Base-by-base conservation (phyloP, 495 filamentous ascomycete species). In the Penicillium angulare region DNA sequence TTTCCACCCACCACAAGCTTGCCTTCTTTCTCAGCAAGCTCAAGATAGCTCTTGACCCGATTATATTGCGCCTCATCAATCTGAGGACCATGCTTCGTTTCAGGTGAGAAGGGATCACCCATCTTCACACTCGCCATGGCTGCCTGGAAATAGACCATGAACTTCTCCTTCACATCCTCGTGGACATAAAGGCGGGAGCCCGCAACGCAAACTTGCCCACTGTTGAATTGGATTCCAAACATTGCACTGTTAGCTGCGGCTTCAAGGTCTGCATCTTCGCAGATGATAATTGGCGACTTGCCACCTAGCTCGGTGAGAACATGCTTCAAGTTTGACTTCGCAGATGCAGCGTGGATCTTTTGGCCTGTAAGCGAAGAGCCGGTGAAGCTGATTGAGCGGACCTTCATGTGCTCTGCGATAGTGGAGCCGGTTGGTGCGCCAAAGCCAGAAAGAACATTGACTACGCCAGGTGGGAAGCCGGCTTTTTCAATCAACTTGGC, bases 251-350 rank as follows among this genome's bases (percentile, higher is more conserved):
- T 85, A 5, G 86, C 86, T 1, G 92, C 90, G 55, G 88, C 82
- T 16, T 93, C 88, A 23, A 97, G 68, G 59, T 97, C 87, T 5
- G 90, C 89, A 63, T 97, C 92, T 43, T 87, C 86, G 62, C 96
- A 97, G 29, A 97, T 76, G 34, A 97, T 66, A 9, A 92, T 75
- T 2, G 92, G 91, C 7, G 85, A 87, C 69, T 97, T 97, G 39
- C 92, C 92, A 39, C 92, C 92, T 3, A 92, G 95, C 68, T 97
- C 92, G 39, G 95, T 80, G 3, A 88, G 93, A 43, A 96, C 90
- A 68, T 91, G 89, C 74, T 96, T 97, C 74, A 97, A 79, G 63
- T 88, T 96, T 7, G 80, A 75, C 47, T 71, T 72, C n/a, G 86
- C 78, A 1, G 92, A 90, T 67, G 87, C 86, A 57, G 87, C 87